phyloP scores from a whole-genome alignment of 495 filamentous ascomycete genomes.

The Aspergillus nanangensis region DNA sequence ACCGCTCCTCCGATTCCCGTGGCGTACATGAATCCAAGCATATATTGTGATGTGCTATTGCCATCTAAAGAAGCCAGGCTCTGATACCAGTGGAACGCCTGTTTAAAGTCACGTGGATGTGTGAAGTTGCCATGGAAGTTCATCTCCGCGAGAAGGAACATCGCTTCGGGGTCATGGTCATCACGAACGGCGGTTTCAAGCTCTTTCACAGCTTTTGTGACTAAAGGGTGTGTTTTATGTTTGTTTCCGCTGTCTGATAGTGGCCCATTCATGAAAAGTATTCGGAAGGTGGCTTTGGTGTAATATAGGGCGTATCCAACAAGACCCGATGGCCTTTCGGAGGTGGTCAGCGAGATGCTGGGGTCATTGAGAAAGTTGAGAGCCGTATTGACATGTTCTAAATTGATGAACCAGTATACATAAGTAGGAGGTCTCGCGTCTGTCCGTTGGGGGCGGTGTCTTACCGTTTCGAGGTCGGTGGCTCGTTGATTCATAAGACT shows the following conservation, averaged over 20 bases:
- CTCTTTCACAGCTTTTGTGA: slow-evolving; percentile 59
- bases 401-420: background rate
- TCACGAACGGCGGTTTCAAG: slow-evolving; percentile 70
- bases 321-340: slow-evolving; percentile 41
- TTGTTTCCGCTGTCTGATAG: slow-evolving; percentile 15
- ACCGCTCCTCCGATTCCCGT: slow-evolving; percentile 84
- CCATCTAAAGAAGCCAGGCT: slow-evolving; percentile 71
- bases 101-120: slow-evolving; percentile 75
- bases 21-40: slow-evolving; percentile 95
- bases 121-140: slow-evolving; percentile 96
- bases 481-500: slow-evolving; percentile 15
- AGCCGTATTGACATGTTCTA: slow-evolving; percentile 36
- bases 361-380: slow-evolving; percentile 28
- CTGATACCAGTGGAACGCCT: slow-evolving; percentile 79
- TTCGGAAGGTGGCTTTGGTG: slow-evolving; percentile 40
- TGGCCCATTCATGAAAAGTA: slow-evolving; percentile 50
- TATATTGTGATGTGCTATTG: slow-evolving; percentile 88
- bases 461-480: slow-evolving; percentile 28
- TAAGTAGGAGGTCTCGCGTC: too few relatives aligned
- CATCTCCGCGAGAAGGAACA: slow-evolving; percentile 88
- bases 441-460: too few relatives aligned
- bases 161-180: slow-evolving; percentile 74
- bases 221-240: slow-evolving; percentile 25
- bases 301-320: slow-evolving; percentile 45
- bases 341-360: slow-evolving; percentile 20